Evolutionary conservation across 257 asterid species (phyloP).

Genomic region (Nyctanthes arbortristis): DNA sequence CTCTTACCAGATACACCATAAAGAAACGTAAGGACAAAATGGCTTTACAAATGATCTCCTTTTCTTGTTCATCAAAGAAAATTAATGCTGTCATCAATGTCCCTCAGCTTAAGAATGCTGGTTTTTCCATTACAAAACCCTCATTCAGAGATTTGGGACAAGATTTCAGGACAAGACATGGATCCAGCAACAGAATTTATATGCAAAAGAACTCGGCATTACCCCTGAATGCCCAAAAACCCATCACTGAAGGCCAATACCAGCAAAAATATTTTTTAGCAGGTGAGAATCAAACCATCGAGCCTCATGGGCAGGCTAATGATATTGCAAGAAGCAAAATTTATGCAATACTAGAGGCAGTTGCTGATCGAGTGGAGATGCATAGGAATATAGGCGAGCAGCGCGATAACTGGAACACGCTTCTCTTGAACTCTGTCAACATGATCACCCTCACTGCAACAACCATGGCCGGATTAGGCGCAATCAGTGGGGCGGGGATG

Average conservation of each 20-base stretch:
- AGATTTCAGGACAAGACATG: not conserved
- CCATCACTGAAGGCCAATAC: not conserved
- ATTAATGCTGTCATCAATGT: constrained; percentile 1
- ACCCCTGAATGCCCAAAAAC: not conserved
- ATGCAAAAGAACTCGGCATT: not conserved
- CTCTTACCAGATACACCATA: not conserved
- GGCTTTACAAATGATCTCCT: constrained; percentile 16
- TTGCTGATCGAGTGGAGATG: constrained; percentile 43
- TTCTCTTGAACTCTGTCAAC: constrained; percentile 35
- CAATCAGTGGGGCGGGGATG: constrained; percentile 7
- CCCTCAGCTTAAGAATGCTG: not conserved
- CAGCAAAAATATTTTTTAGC: not conserved
- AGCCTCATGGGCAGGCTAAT: not conserved
- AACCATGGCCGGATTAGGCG: constrained; percentile 27
- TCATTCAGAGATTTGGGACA: not conserved
- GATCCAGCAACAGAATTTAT: not conserved
- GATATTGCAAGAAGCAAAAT: constrained; percentile 23
- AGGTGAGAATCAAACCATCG: constrained; percentile 5
- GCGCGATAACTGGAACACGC: constrained; percentile 42
- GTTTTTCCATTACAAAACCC: not conserved
- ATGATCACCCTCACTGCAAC: constrained; percentile 36
- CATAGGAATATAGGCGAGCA: constrained; percentile 45
- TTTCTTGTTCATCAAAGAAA: constrained; percentile 11
- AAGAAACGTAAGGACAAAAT: too few species aligned
- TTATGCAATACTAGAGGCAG: constrained; percentile 35